Percentiles rank a stretch among this genome's conserved stretches.
Conservation (phyloP, 169 alveolate genomes). For the Perkinsus marinus region DNA sequence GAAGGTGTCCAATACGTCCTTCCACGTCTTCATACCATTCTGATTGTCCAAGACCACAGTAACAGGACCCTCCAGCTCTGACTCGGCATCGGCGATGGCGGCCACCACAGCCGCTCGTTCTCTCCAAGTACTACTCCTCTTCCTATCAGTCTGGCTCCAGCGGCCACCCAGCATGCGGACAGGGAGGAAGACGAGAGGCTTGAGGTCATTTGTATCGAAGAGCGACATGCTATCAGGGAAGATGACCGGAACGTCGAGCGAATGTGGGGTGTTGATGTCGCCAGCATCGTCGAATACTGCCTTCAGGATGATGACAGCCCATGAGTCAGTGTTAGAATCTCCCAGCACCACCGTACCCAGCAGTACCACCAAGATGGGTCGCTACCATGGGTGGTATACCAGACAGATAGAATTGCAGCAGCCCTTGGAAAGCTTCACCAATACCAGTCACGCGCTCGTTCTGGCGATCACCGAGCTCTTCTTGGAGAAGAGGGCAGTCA, state of each 20-base stretch:
- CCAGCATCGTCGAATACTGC: neutral
- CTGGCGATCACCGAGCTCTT: neutral
- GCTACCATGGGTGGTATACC: neutral
- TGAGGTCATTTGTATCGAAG: neutral
- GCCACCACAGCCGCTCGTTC: neutral
- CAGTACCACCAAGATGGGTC: neutral
- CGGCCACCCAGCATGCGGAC: neutral
- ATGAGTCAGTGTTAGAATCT: neutral
- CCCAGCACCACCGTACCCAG: neutral
- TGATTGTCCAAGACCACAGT: neutral
- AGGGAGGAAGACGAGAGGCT: neutral
- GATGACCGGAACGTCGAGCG: neutral
- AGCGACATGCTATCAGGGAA: neutral
- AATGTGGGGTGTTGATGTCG: neutral
- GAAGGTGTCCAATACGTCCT: neutral
- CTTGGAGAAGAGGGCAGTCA: neutral
- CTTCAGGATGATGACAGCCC: neutral
- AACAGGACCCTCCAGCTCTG: neutral
- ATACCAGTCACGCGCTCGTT: neutral
- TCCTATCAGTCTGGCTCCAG: neutral
- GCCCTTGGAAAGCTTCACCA: neutral
- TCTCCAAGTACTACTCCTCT: neutral
- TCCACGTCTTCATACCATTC: neutral
- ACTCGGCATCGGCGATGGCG: neutral
- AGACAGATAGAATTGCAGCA: neutral